phyloP scores from a whole-genome alignment of 169 alveolate genomes.

The Blepharisma undulans region DNA sequence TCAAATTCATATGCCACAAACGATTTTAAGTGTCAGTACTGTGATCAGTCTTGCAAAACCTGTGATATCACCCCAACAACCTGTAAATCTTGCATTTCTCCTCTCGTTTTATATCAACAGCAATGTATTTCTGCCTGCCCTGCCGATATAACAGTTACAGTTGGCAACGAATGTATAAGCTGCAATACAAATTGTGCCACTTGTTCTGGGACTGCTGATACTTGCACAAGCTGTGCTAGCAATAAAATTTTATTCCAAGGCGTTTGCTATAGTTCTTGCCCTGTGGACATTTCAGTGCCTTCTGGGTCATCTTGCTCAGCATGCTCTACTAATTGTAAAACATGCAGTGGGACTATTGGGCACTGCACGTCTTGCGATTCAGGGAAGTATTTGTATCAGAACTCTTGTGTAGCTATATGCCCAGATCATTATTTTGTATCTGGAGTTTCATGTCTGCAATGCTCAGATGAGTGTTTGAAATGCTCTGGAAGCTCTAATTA shows the following conservation, averaged over 20 bases:
- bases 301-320: neutral
- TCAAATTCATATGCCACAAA: neutral
- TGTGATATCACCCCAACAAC: neutral
- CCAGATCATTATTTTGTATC: neutral
- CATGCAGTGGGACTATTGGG: neutral
- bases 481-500: neutral
- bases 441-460: neutral
- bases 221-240: neutral
- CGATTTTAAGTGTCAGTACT: neutral
- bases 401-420: neutral
- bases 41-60: neutral
- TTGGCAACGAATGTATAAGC: neutral
- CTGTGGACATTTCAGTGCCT: neutral
- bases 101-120: neutral
- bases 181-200: neutral
- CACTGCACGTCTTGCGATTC: slow-evolving; percentile 1
- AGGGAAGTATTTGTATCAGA: neutral
- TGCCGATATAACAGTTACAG: neutral
- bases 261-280: neutral
- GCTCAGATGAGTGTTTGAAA: neutral
- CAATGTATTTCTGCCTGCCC: neutral
- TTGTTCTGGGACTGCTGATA: neutral
- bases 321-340: neutral
- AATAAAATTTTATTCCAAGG: neutral
- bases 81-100: neutral